These are phyloP conservation scores for Fusarium staphyleae DNA, from an alignment of 2,329 filamentous ascomycete species.

Conservation along the genomic window DNA sequence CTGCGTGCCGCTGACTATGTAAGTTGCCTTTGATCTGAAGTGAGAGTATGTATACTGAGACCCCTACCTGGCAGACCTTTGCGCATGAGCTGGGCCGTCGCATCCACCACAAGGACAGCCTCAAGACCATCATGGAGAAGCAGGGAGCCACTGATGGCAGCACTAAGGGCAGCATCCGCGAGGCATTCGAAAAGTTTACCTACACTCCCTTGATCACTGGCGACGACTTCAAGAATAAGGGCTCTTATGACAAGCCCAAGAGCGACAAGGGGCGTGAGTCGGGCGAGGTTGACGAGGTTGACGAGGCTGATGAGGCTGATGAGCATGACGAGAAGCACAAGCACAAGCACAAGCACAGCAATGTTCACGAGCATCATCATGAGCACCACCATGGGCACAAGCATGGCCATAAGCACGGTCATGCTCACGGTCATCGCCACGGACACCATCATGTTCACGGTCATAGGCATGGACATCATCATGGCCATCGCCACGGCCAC, in stretches of 20 bases:
- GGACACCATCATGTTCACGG: not conserved
- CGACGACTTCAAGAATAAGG: slow-evolving; percentile 40
- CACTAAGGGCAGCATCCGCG: slow-evolving; percentile 40
- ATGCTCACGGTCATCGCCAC: not conserved
- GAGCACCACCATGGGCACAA: slow-evolving; percentile 1
- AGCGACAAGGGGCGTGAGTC: not conserved
- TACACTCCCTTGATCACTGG: slow-evolving; percentile 42
- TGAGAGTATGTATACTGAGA: not conserved
- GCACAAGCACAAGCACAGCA: not conserved
- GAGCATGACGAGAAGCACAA: slow-evolving; percentile 4
- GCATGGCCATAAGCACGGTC: not conserved
- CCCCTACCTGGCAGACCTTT: slow-evolving; percentile 31
- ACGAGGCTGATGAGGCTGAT: not conserved
- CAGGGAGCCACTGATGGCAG: slow-evolving; percentile 42
- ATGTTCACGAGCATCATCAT: slow-evolving; percentile 7
- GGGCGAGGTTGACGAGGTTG: not conserved
- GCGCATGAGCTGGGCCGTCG: slow-evolving; percentile 42
- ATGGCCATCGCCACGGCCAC: not conserved
- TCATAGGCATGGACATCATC: not conserved
- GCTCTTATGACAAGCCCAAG: not conserved
- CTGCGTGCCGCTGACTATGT: slow-evolving; percentile 41
- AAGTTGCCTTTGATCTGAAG: not conserved
- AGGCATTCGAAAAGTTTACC: slow-evolving; percentile 39
- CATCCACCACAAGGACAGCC: slow-evolving; percentile 36
- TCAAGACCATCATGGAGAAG: slow-evolving; percentile 40